These are phyloP conservation scores for Globisporangium paroecandrum DNA, from an alignment of 352 stramenopile species.

Conservation along the genomic window DNA sequence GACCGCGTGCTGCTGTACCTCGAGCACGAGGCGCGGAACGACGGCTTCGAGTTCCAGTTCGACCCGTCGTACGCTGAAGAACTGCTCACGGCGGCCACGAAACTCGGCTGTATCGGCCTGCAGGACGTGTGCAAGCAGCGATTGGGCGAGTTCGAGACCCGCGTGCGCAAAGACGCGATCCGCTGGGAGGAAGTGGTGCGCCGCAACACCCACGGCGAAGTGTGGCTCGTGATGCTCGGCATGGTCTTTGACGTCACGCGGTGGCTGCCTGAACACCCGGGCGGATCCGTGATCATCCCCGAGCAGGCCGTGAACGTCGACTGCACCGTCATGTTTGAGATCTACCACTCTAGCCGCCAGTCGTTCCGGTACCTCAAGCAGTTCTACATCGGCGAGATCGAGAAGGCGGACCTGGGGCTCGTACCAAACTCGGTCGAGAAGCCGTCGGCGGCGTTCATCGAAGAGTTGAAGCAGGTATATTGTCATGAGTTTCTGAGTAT, in stretches of 20 bases:
- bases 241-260: slow-evolving; percentile 89
- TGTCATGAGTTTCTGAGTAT: not conserved
- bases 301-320: slow-evolving; percentile 87
- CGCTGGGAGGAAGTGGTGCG: slow-evolving; percentile 75
- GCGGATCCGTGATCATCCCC: slow-evolving; percentile 80
- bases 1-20: slow-evolving; percentile 88
- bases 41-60: slow-evolving; percentile 70
- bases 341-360: slow-evolving; percentile 89
- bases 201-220: slow-evolving; percentile 69
- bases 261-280: slow-evolving; percentile 86
- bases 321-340: slow-evolving; percentile 89
- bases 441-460: slow-evolving; percentile 65
- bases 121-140: slow-evolving; percentile 74
- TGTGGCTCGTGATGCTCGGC: slow-evolving; percentile 85
- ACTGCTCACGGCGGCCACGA: slow-evolving; percentile 62
- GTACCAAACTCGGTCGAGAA: slow-evolving; percentile 49
- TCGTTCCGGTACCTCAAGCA: slow-evolving; percentile 90
- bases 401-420: slow-evolving; percentile 44
- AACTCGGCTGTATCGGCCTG: slow-evolving; percentile 64
- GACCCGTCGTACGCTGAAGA: slow-evolving; percentile 74
- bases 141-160: slow-evolving; percentile 77
- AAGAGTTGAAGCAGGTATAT: slow-evolving; percentile 71
- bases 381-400: slow-evolving; percentile 89
- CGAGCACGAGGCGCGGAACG: slow-evolving; percentile 72
- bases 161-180: slow-evolving; percentile 77